Base-by-base conservation (phyloP, 1,139 yeast genomes). In the Zygoascus sp. region DNA sequence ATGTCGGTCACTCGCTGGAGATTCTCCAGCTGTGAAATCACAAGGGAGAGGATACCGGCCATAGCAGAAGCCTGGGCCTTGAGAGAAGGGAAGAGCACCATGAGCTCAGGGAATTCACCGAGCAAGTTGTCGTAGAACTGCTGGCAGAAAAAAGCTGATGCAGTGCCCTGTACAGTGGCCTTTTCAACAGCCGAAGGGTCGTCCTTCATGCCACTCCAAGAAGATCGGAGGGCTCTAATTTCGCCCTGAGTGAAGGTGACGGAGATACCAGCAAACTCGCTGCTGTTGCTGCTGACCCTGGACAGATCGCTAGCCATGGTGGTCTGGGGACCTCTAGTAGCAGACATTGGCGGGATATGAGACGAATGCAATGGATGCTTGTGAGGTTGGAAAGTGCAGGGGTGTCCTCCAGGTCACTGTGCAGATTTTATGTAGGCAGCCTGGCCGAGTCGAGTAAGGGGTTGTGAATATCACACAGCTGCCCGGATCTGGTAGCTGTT, bases 21-120 rank as follows among this genome's bases (percentile, higher is more conserved):
- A 54, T 62, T 61, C 7, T 66, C 80, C 55, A 73, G 64, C 62
- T 66, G 67, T 38, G 74, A 65, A 47, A 82, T 74, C 5, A 84
- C 81, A 45, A 79, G 70, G n/a, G 82, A 72, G 60, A 83, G 62
- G n/a, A 82, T 87, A 2, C 92, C 92, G 0, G 94, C 89, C 70
- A 86, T 83, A 16, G 90, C 77, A 7, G 80, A 78, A 0, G 94
- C 89, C 65, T 83, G 88, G 55, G 81, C 83, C 54, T 75, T 76
- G 53, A 81, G 76, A 13, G 81, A 76, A 0, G 89, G 88, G 61
- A 80, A 81, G 58, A 78, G 62, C 36, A 68, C 69, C 54, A 79
- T 82, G 50, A 82, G 68, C 25, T 66, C 65, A 0, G 81, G 75
- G 54, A 75, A 77, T 73, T 76, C 76, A 5, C 72, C 63, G 37